Conservation (phyloP, 2,329 filamentous ascomycete genomes). For the Aureobasidium leucospermi region DNA sequence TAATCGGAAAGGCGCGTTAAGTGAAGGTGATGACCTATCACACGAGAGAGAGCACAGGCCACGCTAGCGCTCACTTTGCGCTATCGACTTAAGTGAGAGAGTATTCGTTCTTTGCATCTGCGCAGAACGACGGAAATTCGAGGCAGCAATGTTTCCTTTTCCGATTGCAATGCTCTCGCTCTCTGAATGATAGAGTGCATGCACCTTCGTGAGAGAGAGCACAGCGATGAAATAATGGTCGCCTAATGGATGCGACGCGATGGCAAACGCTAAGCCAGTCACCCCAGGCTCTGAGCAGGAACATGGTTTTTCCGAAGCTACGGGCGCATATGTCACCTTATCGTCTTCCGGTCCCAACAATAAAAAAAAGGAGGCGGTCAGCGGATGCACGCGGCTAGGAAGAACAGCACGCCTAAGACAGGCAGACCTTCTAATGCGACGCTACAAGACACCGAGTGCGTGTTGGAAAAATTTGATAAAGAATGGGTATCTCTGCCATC, state of each 20-base stretch:
- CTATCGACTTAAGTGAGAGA: conserved; percentile 4
- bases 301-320: not conserved
- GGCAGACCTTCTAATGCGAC: not conserved
- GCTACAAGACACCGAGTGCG: not conserved
- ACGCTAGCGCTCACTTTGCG: conserved; percentile 3
- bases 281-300: not conserved
- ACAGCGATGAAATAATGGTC: too few relatives aligned
- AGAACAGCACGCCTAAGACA: not conserved
- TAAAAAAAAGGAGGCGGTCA: not conserved
- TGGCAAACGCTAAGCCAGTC: not conserved
- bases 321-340: not conserved
- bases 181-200: too few relatives aligned
- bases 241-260: too few relatives aligned
- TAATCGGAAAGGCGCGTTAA: not conserved
- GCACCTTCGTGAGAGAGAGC: too few relatives aligned
- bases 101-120: not conserved
- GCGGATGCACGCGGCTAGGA: not conserved
- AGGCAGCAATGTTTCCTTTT: too few relatives aligned
- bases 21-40: not conserved
- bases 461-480: not conserved
- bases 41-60: not conserved
- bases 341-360: not conserved
- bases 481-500: not conserved
- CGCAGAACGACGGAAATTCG: too few relatives aligned
- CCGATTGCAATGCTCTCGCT: too few relatives aligned